These are phyloP conservation scores for Glonium stellatum DNA, from an alignment of 495 filamentous ascomycete species.

Conservation along the genomic window DNA sequence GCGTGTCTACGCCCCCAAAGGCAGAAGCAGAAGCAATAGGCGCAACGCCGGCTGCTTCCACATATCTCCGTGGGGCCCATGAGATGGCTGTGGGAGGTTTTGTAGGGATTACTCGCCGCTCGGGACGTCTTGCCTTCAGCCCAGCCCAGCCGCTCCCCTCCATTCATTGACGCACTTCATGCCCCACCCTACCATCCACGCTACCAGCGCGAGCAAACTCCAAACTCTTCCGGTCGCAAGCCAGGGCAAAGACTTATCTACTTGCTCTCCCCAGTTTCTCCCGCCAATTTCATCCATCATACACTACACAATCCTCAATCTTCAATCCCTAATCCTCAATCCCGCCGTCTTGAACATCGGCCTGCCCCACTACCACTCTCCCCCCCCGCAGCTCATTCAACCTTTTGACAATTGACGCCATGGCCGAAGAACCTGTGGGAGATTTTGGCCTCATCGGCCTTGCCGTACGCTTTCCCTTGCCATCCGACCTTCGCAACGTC, in stretches of 20 bases:
- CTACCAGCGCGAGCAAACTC: slow-evolving; percentile 11
- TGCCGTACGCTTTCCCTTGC: slow-evolving; percentile 43
- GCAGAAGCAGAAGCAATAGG: too few relatives aligned
- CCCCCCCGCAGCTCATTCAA: slow-evolving; percentile 7
- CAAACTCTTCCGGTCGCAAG: slow-evolving; percentile 22
- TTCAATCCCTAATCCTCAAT: neutral
- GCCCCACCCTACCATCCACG: slow-evolving; percentile 2
- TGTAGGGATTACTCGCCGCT: neutral
- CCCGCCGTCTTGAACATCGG: slow-evolving; percentile 8
- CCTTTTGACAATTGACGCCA: slow-evolving; percentile 9
- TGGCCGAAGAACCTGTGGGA: slow-evolving; percentile 42
- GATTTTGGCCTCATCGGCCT: slow-evolving; percentile 99
- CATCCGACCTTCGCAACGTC: neutral
- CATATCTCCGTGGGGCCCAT: too few relatives aligned
- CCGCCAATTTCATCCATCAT: slow-evolving; percentile 1
- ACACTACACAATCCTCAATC: slow-evolving; percentile 5
- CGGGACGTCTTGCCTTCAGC: neutral
- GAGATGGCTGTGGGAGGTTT: neutral
- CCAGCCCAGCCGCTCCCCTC: neutral
- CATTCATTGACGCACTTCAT: neutral
- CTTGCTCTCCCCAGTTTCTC: slow-evolving; percentile 6
- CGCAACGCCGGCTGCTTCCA: too few relatives aligned
- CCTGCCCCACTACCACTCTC: slow-evolving; percentile 15
- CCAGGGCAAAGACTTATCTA: slow-evolving; percentile 14
- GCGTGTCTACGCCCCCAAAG: too few relatives aligned